These are phyloP conservation scores for Colletotrichum liriopes DNA, from an alignment of 2,329 filamentous ascomycete genomes.

Conservation along the genomic window DNA sequence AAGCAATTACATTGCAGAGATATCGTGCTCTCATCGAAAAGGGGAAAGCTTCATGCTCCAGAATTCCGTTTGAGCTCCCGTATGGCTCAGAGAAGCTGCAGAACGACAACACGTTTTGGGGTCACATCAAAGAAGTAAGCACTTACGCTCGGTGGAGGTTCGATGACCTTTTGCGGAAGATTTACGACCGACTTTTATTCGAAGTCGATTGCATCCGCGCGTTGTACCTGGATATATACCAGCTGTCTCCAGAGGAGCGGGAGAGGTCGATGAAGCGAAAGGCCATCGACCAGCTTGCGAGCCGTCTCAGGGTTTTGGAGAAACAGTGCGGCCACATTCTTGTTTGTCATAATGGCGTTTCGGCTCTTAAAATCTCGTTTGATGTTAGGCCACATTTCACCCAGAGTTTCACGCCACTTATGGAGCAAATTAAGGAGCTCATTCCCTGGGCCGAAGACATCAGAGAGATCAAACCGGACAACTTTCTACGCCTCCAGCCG, in stretches of 20 bases:
- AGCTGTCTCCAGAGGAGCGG: not conserved
- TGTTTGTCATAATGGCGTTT: not conserved
- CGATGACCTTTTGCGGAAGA: not conserved
- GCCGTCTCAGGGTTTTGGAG: not conserved
- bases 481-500: conserved; percentile 1
- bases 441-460: not conserved
- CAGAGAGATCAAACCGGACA: not conserved
- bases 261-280: not conserved
- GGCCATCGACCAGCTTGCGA: not conserved
- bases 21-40: not conserved
- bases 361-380: not conserved
- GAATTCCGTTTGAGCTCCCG: not conserved
- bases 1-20: not conserved
- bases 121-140: not conserved
- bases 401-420: not conserved
- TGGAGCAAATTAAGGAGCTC: not conserved
- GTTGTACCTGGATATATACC: conserved; percentile 25
- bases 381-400: not conserved
- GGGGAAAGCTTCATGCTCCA: not conserved
- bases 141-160: not conserved
- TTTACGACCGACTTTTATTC: not conserved
- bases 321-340: not conserved
- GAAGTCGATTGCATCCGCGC: not conserved
- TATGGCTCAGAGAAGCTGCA: not conserved
- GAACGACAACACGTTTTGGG: conserved; percentile 10